These are phyloP conservation scores for Solanum neorickii DNA, from an alignment of 257 asterid species.

Conservation along the genomic window DNA sequence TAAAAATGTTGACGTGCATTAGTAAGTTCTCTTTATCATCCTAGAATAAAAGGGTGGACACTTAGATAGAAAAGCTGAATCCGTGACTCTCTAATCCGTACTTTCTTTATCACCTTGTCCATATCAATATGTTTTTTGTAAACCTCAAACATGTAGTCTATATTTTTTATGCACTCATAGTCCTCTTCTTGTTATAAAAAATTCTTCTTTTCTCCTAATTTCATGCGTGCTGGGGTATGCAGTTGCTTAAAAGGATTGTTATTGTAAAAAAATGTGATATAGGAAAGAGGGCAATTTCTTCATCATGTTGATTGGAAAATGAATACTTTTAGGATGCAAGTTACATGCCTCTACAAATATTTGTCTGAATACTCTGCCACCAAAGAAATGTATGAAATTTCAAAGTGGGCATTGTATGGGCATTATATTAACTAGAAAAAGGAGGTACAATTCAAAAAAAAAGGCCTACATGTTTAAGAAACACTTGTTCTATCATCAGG, in stretches of 20 bases:
- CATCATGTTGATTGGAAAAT: slow-evolving; percentile 1
- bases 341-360: not conserved
- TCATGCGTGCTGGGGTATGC: slow-evolving; percentile 22
- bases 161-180: not conserved
- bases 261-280: slow-evolving; percentile 28
- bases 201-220: not conserved
- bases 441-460: no score
- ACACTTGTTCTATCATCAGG: no score
- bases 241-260: slow-evolving; percentile 21
- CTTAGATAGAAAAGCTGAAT: not conserved
- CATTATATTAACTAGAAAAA: no score
- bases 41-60: not conserved
- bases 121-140: no score
- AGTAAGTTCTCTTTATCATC: slow-evolving; percentile 21
- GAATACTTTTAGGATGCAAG: not conserved
- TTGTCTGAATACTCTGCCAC: not conserved
- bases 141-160: not conserved
- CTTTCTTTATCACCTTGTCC: not conserved
- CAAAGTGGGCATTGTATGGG: not conserved
- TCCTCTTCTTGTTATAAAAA: not conserved
- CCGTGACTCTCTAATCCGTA: no score
- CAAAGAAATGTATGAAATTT: not conserved
- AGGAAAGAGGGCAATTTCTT: not conserved
- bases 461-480: no score
- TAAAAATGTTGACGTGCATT: slow-evolving; percentile 29